Evolutionary conservation across 1,284 basidiomycete species (phyloP), one percentile per base, ranked within the genome.

Genomic region (Ceratobasidium sp.): DNA sequence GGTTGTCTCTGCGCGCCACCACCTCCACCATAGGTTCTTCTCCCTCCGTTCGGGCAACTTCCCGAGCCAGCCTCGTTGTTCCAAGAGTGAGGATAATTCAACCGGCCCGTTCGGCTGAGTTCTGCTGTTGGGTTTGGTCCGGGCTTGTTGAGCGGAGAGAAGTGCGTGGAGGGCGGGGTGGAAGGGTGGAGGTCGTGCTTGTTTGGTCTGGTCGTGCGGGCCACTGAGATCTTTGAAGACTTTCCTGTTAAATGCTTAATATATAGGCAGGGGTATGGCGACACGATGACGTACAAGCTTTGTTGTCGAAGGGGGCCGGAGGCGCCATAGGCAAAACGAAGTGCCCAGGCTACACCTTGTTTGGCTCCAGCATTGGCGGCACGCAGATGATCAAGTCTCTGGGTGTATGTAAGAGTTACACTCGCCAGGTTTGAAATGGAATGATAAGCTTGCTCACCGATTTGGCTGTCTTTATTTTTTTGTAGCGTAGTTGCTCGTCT

Each of bases 291-390:
- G 87, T 79, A 86, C 88, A 25, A 94, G 82, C 81, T 88, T 91
- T 15, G 57, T n/a, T 46, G 70, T 22, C 44, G 34, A 1, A 62
- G 13, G 19, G 70, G 70, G 19, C 94, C 94, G 77, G 87, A 88
- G 76, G 92, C 86, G 22, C 92, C 94, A 82, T 94, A 95, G n/a
- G 93, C 93, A n/a, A 90, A 81, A 79, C 91, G 88, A 25, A 95
- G 84, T n/a, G 93, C 82, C 76, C 88, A 85, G 9, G 84, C 83
- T 78, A 93, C 90, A n/a, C 90, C 88, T 73, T 85, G 82, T 54
- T 81, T 78, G 67, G 88, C 83, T 8, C 91, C 89, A 9, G 81
- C 80, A 80, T 90, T 92, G 9, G 92, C 92, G 51, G 83, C 84
- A 80, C 87, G 83, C 5, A 95, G 82, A 67, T 85, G 88, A 59